A percentile compares a stretch with the other conserved stretches of the same genome.
Evolutionary conservation across 768 basidiomycete species (phyloP).

Genomic region (Lactarius tabidus): DNA sequence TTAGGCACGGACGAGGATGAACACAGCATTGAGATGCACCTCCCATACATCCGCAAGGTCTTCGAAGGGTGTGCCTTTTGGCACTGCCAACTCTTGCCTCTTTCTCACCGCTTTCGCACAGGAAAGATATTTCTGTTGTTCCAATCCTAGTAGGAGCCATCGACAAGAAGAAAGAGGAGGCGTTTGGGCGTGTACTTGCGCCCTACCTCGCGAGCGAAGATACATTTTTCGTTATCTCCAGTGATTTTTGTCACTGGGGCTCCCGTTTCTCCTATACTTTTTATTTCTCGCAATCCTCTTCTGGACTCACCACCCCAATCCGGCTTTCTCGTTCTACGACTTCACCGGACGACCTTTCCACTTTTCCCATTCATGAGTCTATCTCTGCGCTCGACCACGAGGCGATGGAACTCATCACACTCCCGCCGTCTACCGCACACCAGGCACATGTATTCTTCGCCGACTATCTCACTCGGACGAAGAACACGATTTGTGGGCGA

Average conservation of each 20-base stretch:
- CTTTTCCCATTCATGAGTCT: slow-evolving; percentile 73
- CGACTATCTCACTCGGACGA: slow-evolving; percentile 63
- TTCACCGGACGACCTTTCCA: slow-evolving; percentile 37
- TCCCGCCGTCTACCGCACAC: slow-evolving; percentile 49
- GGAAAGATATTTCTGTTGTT: slow-evolving; percentile 74
- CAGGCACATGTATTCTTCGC: slow-evolving; percentile 61
- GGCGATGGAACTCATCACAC: slow-evolving; percentile 69
- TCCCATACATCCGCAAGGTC: slow-evolving; percentile 83
- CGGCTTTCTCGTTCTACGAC: slow-evolving; percentile 45
- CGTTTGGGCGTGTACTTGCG: slow-evolving; percentile 68
- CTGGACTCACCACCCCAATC: slow-evolving; percentile 42
- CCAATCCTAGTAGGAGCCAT: slow-evolving; percentile 89
- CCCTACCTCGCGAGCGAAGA: slow-evolving; percentile 74
- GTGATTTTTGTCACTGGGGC: slow-evolving; percentile 99
- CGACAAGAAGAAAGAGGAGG: slow-evolving; percentile 50
- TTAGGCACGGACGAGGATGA: slow-evolving; percentile 80
- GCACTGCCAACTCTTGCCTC: neutral
- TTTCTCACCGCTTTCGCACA: slow-evolving; percentile 30
- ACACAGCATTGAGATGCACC: slow-evolving; percentile 97
- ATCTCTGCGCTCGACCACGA: slow-evolving; percentile 84
- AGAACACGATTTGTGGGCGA: slow-evolving; percentile 96
- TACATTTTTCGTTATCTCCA: slow-evolving; percentile 87
- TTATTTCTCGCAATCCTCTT: slow-evolving; percentile 69
- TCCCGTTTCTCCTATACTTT: slow-evolving; percentile 81
- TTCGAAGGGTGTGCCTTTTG: slow-evolving; percentile 64